Evolutionary conservation across 1,139 yeast species (phyloP).

Genomic region (Diutina siamensis): DNA sequence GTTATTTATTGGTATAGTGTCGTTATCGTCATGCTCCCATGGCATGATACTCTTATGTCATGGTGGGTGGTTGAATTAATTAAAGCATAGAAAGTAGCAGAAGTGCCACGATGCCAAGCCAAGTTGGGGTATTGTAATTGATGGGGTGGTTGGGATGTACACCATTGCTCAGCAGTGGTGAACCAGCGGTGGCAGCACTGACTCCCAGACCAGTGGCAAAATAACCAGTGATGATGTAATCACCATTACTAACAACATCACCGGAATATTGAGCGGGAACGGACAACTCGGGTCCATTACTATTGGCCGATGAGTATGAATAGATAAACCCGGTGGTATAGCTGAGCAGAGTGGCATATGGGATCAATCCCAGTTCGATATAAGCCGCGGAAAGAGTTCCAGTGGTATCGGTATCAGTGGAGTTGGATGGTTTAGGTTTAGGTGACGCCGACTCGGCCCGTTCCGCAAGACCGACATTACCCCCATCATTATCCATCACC

Average conservation of each 20-base stretch:
- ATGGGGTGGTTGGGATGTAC: no score
- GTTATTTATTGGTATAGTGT: no score
- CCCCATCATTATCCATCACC: slow-evolving; percentile 57
- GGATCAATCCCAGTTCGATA: slow-evolving; percentile 2
- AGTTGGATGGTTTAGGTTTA: not conserved
- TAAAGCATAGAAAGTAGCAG: not conserved
- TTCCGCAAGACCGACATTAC: slow-evolving; percentile 46
- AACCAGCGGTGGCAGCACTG: not conserved
- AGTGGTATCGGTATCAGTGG: not conserved
- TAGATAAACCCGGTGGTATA: not conserved
- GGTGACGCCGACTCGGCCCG: slow-evolving; percentile 11
- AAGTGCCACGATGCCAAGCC: not conserved
- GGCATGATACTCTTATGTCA: no score
- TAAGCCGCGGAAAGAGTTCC: not conserved
- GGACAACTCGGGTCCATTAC: not conserved
- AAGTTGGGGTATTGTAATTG: no score
- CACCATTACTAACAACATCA: not conserved
- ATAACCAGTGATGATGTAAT: not conserved
- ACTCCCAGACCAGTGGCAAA: slow-evolving; percentile 3
- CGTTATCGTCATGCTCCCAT: no score
- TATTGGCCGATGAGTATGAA: not conserved
- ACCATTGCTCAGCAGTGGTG: not conserved
- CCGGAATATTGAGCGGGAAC: slow-evolving; percentile 3
- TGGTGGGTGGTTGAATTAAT: no score
- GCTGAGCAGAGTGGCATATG: not conserved